A percentile compares a stretch with the other conserved stretches of the same genome.
Evolutionary conservation across 371 early-diverging fungal species (phyloP).

Genomic region (Mortierella sp.): DNA sequence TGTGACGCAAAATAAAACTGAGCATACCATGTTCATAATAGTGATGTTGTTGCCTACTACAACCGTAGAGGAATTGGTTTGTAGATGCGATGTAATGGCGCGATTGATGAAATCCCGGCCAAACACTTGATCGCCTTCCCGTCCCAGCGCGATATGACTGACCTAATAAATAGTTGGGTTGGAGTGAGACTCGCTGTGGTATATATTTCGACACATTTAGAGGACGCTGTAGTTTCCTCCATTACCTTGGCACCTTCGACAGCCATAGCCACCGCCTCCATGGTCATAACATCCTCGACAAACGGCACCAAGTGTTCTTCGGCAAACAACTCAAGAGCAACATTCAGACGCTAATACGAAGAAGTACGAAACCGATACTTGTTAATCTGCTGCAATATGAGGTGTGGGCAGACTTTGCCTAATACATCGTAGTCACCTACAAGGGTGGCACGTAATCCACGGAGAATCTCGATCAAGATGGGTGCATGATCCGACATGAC

Average conservation of each 20-base stretch:
- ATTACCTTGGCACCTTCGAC: conserved; percentile 64
- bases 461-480: conserved; percentile 58
- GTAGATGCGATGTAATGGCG: conserved; percentile 68
- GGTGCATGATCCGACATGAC: conserved; percentile 66
- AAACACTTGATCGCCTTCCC: conserved; percentile 65
- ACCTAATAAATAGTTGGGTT: conserved; percentile 40
- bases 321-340: conserved; percentile 62
- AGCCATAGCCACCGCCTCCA: conserved; percentile 69
- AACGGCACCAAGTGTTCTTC: conserved; percentile 61
- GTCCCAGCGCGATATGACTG: conserved; percentile 63
- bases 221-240: not conserved
- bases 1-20: too few relatives aligned
- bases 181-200: too few relatives aligned
- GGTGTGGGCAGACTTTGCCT: too few relatives aligned
- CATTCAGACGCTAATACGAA: conserved; percentile 53
- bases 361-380: too few relatives aligned
- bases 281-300: conserved; percentile 67
- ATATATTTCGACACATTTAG: too few relatives aligned
- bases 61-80: conserved; percentile 66
- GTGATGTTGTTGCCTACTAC: conserved; percentile 66
- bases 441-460: conserved; percentile 40
- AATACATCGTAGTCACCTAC: conserved; percentile 18
- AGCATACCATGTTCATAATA: conserved; percentile 69
- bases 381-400: too few relatives aligned
- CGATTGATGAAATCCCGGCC: conserved; percentile 66